Conservation (phyloP, 1,139 yeast genomes). For the Nakaseomyces nivariensis region DNA sequence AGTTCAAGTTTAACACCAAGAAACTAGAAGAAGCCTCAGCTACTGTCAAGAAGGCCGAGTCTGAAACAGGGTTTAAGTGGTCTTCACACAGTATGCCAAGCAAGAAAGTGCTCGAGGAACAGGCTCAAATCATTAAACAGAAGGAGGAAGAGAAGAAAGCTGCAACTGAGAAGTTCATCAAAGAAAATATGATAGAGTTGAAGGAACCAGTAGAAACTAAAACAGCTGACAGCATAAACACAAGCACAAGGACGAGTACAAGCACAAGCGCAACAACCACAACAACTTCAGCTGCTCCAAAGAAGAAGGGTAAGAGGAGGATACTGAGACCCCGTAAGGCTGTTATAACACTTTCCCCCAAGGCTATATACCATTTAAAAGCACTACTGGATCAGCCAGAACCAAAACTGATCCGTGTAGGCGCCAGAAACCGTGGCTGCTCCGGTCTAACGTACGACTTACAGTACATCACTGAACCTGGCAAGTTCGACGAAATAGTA, state of each 20-base stretch:
- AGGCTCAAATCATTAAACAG: not conserved
- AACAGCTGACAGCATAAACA: not conserved
- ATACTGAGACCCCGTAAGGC: conserved; percentile 79
- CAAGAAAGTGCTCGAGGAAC: not conserved
- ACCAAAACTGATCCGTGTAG: conserved; percentile 82
- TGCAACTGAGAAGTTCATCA: conserved; percentile 1
- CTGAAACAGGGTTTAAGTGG: not conserved
- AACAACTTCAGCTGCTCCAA: conserved; percentile 12
- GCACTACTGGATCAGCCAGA: conserved; percentile 66
- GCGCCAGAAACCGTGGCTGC: conserved; percentile 94
- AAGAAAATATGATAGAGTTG: conserved; percentile 1
- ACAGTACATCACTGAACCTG: conserved; percentile 82
- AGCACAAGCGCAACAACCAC: not conserved
- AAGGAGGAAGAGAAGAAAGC: conserved; percentile 1
- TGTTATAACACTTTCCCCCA: conserved; percentile 65
- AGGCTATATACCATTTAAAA: conserved; percentile 62
- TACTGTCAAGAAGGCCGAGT: not conserved
- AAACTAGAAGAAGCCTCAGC: not conserved
- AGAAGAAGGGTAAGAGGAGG: conserved; percentile 40
- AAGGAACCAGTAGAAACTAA: not conserved
- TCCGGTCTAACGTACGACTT: conserved; percentile 88
- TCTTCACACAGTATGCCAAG: conserved; percentile 2
- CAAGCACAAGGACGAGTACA: not conserved
- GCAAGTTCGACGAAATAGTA: conserved; percentile 86
- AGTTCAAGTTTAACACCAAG: conserved; percentile 1